These are phyloP conservation scores for Fusarium sp. DNA, from an alignment of 2,329 filamentous ascomycete species.

Conservation along the genomic window DNA sequence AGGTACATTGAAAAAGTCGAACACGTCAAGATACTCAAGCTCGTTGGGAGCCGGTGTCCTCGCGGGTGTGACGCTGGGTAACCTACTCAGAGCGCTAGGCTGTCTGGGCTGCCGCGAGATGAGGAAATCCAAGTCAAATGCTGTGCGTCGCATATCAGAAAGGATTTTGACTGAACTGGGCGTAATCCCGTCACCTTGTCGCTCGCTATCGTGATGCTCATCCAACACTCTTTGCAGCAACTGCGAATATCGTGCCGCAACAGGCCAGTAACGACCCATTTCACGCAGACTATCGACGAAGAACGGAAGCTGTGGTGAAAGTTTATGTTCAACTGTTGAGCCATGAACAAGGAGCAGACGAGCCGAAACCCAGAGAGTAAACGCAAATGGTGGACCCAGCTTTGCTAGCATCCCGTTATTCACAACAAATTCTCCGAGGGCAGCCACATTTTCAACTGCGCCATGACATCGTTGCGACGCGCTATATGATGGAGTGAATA, in stretches of 20 bases:
- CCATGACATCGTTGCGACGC: constrained; percentile 83
- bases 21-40: constrained; percentile 89
- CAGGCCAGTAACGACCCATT: constrained; percentile 85
- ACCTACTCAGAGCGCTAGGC: constrained; percentile 54
- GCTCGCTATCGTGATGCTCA: constrained; percentile 82
- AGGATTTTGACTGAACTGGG: constrained; percentile 86
- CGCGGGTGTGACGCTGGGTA: constrained; percentile 65
- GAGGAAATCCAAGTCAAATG: constrained; percentile 88
- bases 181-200: constrained; percentile 76
- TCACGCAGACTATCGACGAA: constrained; percentile 83
- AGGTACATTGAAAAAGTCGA: constrained; percentile 94
- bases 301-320: constrained; percentile 80
- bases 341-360: constrained; percentile 88
- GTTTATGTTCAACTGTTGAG: constrained; percentile 84
- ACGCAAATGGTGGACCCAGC: constrained; percentile 89
- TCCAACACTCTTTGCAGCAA: constrained; percentile 85
- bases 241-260: constrained; percentile 81
- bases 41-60: constrained; percentile 81
- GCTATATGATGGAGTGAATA: constrained; percentile 88
- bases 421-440: constrained; percentile 80
- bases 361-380: constrained; percentile 90
- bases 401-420: constrained; percentile 78
- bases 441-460: constrained; percentile 83
- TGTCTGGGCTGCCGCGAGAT: constrained; percentile 80
- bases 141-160: constrained; percentile 89